These are phyloP conservation scores for Lathyrus tuberosus DNA, from an alignment of 306 rosid species.

Conservation along the genomic window DNA sequence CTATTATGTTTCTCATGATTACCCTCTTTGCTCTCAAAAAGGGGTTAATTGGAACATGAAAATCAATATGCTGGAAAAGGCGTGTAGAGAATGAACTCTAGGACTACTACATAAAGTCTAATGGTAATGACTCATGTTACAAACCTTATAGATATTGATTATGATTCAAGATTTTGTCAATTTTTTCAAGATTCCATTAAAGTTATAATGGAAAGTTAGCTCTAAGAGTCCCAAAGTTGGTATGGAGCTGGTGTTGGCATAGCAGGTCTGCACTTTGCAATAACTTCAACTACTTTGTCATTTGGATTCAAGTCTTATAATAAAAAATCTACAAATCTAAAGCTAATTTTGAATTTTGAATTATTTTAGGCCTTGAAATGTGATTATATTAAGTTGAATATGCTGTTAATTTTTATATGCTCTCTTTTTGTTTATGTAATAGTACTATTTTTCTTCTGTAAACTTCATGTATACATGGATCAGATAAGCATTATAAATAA, in stretches of 20 bases:
- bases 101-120: not conserved
- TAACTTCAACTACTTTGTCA: conserved; percentile 11
- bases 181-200: conserved; percentile 11
- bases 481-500: conserved; percentile 13
- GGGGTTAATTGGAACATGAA: conserved; percentile 80
- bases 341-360: conserved; percentile 28
- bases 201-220: not conserved
- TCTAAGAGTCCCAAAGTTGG: conserved; percentile 1
- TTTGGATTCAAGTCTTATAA: conserved; percentile 20
- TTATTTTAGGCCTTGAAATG: not conserved
- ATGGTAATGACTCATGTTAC: conserved; percentile 10
- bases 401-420: conserved; percentile 1
- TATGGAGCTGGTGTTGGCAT: not conserved
- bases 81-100: conserved; percentile 30
- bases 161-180: conserved; percentile 26
- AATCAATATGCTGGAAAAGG: conserved; percentile 20
- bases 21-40: conserved; percentile 64
- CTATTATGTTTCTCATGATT: conserved; percentile 47
- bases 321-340: not conserved
- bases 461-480: conserved; percentile 12
- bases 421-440: not conserved
- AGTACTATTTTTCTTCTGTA: not conserved
- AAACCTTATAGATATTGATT: not conserved
- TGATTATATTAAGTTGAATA: conserved; percentile 27
- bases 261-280: not conserved